Conservation (phyloP, 352 stramenopile genomes). For the Phytophthora syringae region DNA sequence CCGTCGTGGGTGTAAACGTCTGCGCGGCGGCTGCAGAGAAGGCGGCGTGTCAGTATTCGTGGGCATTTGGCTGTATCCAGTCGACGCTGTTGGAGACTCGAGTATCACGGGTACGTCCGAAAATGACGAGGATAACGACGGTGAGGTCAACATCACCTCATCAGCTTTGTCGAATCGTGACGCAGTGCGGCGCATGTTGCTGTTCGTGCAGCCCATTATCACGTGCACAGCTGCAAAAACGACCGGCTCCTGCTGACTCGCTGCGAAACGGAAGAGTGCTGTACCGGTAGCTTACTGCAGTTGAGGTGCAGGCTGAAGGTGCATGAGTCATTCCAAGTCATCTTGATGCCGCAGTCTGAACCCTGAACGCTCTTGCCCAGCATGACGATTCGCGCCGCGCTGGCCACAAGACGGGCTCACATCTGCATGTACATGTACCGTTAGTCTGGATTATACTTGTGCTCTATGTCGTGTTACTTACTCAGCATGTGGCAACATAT, state of each 20-base stretch:
- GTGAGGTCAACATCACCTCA: constrained; percentile 25
- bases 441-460: neutral
- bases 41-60: constrained; percentile 13
- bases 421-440: no score
- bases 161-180: constrained; percentile 32
- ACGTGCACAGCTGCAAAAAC: constrained; percentile 10
- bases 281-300: neutral
- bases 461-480: constrained; percentile 34
- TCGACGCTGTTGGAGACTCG: constrained; percentile 23
- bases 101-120: constrained; percentile 33
- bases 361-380: constrained; percentile 20
- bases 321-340: constrained; percentile 25
- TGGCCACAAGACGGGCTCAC: constrained; percentile 15
- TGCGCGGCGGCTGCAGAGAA: constrained; percentile 17
- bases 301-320: constrained; percentile 14
- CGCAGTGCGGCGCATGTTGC: constrained; percentile 22
- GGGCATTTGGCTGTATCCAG: constrained; percentile 19
- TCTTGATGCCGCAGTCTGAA: neutral
- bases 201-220: constrained; percentile 41
- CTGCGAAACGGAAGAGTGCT: constrained; percentile 3
- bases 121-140: constrained; percentile 26
- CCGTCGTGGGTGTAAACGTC: constrained; percentile 25
- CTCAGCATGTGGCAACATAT: neutral
- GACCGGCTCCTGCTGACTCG: neutral
- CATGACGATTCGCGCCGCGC: constrained; percentile 5